Percentiles rank a stretch among this genome's conserved stretches.
These are phyloP conservation scores for Vanrija humicola DNA, from an alignment of 1,284 basidiomycete species.

Conservation along the genomic window DNA sequence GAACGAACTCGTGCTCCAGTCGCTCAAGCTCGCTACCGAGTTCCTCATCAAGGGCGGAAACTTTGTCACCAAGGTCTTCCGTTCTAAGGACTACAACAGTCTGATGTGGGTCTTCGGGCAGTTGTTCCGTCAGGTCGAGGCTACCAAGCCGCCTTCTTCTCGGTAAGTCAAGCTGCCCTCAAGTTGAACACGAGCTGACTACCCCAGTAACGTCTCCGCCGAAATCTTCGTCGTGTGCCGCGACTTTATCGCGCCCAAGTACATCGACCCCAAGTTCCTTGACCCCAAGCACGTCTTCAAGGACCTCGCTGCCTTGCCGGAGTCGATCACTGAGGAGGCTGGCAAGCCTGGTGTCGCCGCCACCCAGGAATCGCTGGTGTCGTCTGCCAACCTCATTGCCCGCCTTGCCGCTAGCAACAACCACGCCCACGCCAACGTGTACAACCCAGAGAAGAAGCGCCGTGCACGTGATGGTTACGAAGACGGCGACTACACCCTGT, in stretches of 20 bases:
- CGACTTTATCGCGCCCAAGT: slow-evolving; percentile 89
- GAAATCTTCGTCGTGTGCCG: slow-evolving; percentile 99
- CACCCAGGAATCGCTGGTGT: slow-evolving; percentile 26
- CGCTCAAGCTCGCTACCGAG: slow-evolving; percentile 92
- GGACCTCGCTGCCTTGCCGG: slow-evolving; percentile 59
- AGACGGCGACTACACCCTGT: slow-evolving; percentile 89
- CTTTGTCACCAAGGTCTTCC: slow-evolving; percentile 98
- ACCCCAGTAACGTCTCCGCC: slow-evolving; percentile 87
- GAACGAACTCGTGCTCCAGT: slow-evolving; percentile 93
- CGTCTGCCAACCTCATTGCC: slow-evolving; percentile 37
- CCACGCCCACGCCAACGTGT: slow-evolving; percentile 73
- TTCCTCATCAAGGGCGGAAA: slow-evolving; percentile 91
- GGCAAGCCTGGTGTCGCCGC: slow-evolving; percentile 18
- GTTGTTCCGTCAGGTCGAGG: slow-evolving; percentile 93
- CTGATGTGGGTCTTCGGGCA: slow-evolving; percentile 99
- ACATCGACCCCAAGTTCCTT: slow-evolving; percentile 97
- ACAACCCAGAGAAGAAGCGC: slow-evolving; percentile 95
- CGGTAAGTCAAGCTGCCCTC: slow-evolving; percentile 56
- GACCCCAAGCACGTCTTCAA: slow-evolving; percentile 98
- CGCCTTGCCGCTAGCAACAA: slow-evolving; percentile 32
- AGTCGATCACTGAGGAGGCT: slow-evolving; percentile 38
- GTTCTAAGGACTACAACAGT: slow-evolving; percentile 97
- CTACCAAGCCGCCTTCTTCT: slow-evolving; percentile 97
- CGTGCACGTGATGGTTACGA: slow-evolving; percentile 91
- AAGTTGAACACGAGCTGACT: not conserved